Base-by-base conservation (phyloP, 148 eudicot species). In the Selenicereus undatus region DNA sequence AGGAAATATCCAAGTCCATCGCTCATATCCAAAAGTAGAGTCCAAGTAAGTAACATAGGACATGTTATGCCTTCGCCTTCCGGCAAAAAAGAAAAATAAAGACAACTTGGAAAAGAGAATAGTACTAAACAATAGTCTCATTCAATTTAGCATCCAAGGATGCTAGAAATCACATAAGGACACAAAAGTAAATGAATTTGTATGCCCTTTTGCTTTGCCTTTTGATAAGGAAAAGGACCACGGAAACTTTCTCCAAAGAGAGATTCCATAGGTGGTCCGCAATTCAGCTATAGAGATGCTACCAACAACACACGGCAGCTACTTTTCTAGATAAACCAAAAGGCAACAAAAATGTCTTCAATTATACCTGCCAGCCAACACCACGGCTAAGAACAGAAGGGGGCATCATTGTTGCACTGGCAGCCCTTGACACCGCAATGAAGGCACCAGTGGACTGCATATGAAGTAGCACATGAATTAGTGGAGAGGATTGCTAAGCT, bases 341-440 rank as follows among this genome's bases (percentile, higher is more conserved):
- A 35, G 48, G 18, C 11, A 84, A 76, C 11, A 48, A 13, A 8
- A 73, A 42, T 18, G 21, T 30, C 81, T 21, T 27, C 30, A 45
- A n/a, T n/a, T 9, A 27, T 79, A 78, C 99, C 97, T 96, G 99
- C 99, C 99, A 96, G 74, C 99, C 98, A 81, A 96, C 82, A 42
- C 99, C 99, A 64, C 99, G 95, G 86, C 99, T 94, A 43, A 96
- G 95, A 83, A 96, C 86, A 78, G 99, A 93, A 62, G 98, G 97
- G 12, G 99, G 99, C 88, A 91, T 52, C 78, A 88, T 90, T 56
- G 99, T 96, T 76, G 99, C 99, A 89, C 99, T 96, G n/a, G 99
- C 95, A 75, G 91, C 92, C 83, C 99, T 88, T 54, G 98, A 85
- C 70, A 92, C 92, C 26, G 99, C 99, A 72, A 96, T 92, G 83